Base-by-base conservation (phyloP, 805 yeast species). In the Candida peoriensis region DNA sequence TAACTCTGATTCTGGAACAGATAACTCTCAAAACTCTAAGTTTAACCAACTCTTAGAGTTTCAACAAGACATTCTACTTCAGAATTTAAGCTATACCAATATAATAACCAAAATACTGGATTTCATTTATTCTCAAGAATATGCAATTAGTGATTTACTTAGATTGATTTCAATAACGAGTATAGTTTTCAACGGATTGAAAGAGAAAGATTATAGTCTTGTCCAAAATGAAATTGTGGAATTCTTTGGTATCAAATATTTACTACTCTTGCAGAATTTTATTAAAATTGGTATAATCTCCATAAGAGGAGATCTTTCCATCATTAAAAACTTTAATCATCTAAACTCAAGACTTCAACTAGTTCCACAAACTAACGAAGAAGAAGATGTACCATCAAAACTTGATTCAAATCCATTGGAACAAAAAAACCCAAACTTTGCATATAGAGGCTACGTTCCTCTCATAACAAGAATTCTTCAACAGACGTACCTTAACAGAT, bases 391-490 rank as follows among this genome's bases (percentile, higher is more conserved):
- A 20, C 17, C 30, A 12, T 17, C 28, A 15, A 17, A 13, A 14
- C 33, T 23, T 13, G 10, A 24, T 7, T 7, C 21, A 2, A 26
- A 22, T 6, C 19, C 22, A 7, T n/a, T 34, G 4, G 57, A 66
- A 34, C 75, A 77, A 21, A 63, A 63, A 18, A 64, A 63, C 34
- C 70, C 78, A 4, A 61, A 79, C 1, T 82, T 78, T 52, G 77
- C 87, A 1, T 76, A 83, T 40, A 82, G 96, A 5, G 93, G 95
- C 1, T 82, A 76, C 20, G 82, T 87, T 0, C 97, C 98, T 3
- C 55, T 90, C 5, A 61, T 76, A 2, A 68, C 78, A 4, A 66
- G 97, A 40, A 48, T 88, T 10, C 70, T 85, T 3, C 88, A 89
- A 58, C 60, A 77, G 15, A 66, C 42, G 8, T 34, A 34, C 19